Evolutionary conservation across 176 grass and related monocot species (phyloP).

Genomic region (Phoenix dactylifera): DNA sequence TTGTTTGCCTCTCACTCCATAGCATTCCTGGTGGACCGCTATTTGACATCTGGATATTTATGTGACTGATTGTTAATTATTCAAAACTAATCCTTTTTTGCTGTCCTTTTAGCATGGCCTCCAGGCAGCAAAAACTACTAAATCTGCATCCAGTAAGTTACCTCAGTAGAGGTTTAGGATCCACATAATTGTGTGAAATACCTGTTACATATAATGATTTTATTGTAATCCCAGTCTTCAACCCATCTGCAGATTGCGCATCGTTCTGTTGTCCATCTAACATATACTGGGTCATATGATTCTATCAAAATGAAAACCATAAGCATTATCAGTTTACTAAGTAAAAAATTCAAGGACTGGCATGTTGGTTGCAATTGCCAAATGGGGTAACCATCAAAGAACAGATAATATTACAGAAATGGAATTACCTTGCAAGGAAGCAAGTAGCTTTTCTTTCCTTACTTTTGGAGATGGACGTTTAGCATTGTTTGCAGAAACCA

Average conservation of each 20-base stretch:
- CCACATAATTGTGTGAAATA: slow-evolving; percentile 8
- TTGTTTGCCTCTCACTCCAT: slow-evolving; percentile 73
- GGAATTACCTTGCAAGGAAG: slow-evolving; percentile 65
- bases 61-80: slow-evolving; percentile 14
- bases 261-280: slow-evolving; percentile 96
- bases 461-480: slow-evolving; percentile 80
- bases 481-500: slow-evolving; percentile 33
- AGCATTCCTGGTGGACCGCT: slow-evolving; percentile 98
- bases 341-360: not conserved
- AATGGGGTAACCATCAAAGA: not conserved
- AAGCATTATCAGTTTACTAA: slow-evolving; percentile 3
- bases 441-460: slow-evolving; percentile 80
- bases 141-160: too few species aligned
- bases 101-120: too few species aligned
- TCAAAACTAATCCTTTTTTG: not conserved
- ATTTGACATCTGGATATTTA: slow-evolving; percentile 85
- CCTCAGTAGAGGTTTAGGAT: too few species aligned
- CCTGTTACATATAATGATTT: slow-evolving; percentile 97
- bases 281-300: slow-evolving; percentile 81
- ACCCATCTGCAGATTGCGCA: slow-evolving; percentile 99
- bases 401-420: slow-evolving; percentile 13
- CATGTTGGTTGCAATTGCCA: slow-evolving; percentile 2
- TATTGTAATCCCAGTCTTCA: slow-evolving; percentile 99
- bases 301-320: slow-evolving; percentile 39
- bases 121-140: too few species aligned